Percentiles rank a stretch among this genome's conserved stretches.
phyloP scores from a whole-genome alignment of 495 filamentous ascomycete genomes.

The Hypoxylon perforatum region DNA sequence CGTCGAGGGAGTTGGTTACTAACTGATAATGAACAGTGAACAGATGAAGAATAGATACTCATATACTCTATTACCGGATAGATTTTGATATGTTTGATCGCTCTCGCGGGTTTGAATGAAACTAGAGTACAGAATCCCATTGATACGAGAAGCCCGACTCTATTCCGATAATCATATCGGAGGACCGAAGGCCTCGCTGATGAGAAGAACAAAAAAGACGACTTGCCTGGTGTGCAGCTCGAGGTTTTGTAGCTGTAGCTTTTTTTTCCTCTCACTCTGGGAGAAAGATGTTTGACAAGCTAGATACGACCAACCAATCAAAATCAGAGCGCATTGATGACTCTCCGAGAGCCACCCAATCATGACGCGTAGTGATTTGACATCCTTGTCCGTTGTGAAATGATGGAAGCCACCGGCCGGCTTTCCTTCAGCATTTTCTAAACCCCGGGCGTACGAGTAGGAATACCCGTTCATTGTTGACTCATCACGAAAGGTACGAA shows the following conservation, averaged over 20 bases:
- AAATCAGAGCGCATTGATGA: constrained; percentile 44
- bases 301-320: constrained; percentile 43
- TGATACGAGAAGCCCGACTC: too few relatives aligned
- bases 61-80: not conserved
- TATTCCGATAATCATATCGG: too few relatives aligned
- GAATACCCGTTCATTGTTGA: constrained; percentile 35
- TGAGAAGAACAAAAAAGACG: not conserved
- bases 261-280: constrained; percentile 27
- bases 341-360: constrained; percentile 37
- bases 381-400: constrained; percentile 41
- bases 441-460: constrained; percentile 19
- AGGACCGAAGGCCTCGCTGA: too few relatives aligned
- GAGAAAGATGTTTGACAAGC: constrained; percentile 37
- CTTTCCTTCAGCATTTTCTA: constrained; percentile 12
- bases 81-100: not conserved
- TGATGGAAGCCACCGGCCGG: constrained; percentile 42
- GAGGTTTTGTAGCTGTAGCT: not conserved
- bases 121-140: too few relatives aligned
- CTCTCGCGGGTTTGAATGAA: not conserved
- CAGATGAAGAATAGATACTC: not conserved
- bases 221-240: not conserved
- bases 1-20: too few relatives aligned
- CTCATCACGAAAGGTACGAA: constrained; percentile 22
- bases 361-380: constrained; percentile 44
- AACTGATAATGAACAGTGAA: not conserved